A percentile compares a stretch with the other conserved stretches of the same genome.
phyloP scores from a whole-genome alignment of 345 rosid genomes.

The Populus simonii region DNA sequence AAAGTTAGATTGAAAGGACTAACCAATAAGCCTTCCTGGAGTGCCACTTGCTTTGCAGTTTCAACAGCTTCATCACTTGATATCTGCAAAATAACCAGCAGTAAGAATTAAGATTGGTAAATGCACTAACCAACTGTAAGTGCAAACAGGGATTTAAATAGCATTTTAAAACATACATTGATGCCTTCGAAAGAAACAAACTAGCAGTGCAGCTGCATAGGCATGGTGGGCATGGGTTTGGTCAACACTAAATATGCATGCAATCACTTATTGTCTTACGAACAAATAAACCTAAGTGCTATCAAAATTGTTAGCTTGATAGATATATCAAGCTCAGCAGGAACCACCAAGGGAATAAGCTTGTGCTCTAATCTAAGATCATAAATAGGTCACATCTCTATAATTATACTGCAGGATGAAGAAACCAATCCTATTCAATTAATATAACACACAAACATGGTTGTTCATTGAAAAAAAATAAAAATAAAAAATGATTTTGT shows the following conservation, averaged over 20 bases:
- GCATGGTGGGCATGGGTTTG: not conserved
- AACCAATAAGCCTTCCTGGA: constrained; percentile 94
- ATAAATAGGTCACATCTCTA: too few relatives aligned
- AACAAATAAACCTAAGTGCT: not conserved
- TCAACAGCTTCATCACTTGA: constrained; percentile 91
- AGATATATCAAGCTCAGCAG: too few relatives aligned
- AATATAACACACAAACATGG: too few relatives aligned
- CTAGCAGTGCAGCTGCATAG: not conserved
- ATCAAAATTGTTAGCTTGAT: not conserved
- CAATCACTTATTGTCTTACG: not conserved
- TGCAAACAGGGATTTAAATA: not conserved
- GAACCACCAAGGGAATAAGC: too few relatives aligned
- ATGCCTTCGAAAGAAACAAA: not conserved
- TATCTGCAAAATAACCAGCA: constrained; percentile 44
- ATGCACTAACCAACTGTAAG: not conserved
- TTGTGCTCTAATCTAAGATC: too few relatives aligned
- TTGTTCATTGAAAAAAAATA: too few relatives aligned
- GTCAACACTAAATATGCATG: not conserved
- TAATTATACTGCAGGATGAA: too few relatives aligned
- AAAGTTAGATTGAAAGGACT: constrained; percentile 30
- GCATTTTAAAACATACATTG: not conserved
- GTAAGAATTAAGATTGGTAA: not conserved
- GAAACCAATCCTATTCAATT: too few relatives aligned
- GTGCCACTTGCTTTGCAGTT: constrained; percentile 94
- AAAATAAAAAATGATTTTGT: too few relatives aligned